Evolutionary conservation across 2,329 filamentous ascomycete genomes (phyloP).

Genomic region (Arthrobotrys pseudoclavata): DNA sequence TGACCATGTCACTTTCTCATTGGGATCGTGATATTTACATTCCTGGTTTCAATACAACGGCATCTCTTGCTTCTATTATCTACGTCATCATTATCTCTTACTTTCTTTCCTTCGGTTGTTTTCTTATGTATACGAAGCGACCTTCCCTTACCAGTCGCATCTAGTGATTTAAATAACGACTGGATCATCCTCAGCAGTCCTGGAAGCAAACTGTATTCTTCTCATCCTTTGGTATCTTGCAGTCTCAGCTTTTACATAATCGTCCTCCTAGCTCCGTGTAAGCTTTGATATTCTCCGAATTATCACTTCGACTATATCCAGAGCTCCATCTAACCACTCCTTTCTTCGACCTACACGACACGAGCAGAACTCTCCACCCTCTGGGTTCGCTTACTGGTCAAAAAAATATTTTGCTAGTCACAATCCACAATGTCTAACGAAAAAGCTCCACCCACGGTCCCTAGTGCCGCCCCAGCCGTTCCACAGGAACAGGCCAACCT

Average conservation of each 20-base stretch:
- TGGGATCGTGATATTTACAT: conserved; percentile 32
- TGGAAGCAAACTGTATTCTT: not conserved
- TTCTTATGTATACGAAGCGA: conserved; percentile 1
- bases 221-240: too few relatives aligned
- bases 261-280: too few relatives aligned
- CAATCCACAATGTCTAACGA: conserved; percentile 35
- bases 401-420: not conserved
- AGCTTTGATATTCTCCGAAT: too few relatives aligned
- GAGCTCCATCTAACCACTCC: too few relatives aligned
- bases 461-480: not conserved
- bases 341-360: too few relatives aligned
- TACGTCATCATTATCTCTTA: conserved; percentile 20
- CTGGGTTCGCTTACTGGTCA: too few relatives aligned
- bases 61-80: not conserved
- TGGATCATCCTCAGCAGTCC: not conserved
- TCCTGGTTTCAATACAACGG: conserved; percentile 31
- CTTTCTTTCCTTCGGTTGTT: conserved; percentile 2
- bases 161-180: not conserved
- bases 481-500: not conserved
- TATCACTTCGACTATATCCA: too few relatives aligned
- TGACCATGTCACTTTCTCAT: not conserved
- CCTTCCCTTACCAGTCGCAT: conserved; percentile 1
- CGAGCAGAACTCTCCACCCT: not conserved
- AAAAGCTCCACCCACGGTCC: conserved; percentile 31
- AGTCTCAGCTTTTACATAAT: too few relatives aligned